Evolutionary conservation across 139 green algal species (phyloP).

Genomic region (Astrephomene gubernaculifera): DNA sequence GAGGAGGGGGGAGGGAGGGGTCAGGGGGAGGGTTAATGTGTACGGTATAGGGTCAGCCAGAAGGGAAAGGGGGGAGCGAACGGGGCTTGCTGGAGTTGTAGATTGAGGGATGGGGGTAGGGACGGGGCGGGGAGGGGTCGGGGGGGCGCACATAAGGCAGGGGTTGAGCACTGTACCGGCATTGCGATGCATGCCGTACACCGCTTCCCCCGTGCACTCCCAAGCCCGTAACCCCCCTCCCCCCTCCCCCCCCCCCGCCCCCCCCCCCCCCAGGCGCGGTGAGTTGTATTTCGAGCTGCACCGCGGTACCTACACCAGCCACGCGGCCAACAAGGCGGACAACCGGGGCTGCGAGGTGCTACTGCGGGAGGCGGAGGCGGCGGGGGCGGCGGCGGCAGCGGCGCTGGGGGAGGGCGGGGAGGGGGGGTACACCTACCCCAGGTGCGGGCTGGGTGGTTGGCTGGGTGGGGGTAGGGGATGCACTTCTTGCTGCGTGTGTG

Average conservation of each 20-base stretch:
- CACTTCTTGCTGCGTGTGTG: too few species aligned
- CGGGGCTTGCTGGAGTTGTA: too few species aligned
- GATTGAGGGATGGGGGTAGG: background rate
- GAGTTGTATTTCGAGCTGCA: slow-evolving; percentile 63
- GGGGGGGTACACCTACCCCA: slow-evolving; percentile 17
- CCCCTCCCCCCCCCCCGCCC: background rate
- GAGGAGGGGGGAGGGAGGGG: background rate
- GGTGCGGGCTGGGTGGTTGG: background rate
- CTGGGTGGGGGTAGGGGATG: too few species aligned
- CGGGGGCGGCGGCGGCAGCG: slow-evolving; percentile 18
- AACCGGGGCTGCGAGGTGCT: slow-evolving; percentile 48
- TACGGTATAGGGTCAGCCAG: too few species aligned
- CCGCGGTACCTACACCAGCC: slow-evolving; percentile 57
- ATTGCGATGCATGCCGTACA: too few species aligned
- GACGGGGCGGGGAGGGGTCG: too few species aligned
- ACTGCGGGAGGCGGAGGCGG: slow-evolving; percentile 47
- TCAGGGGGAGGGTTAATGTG: background rate
- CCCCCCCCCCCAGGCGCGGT: slow-evolving; percentile 26
- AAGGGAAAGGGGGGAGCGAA: too few species aligned
- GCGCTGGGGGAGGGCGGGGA: background rate
- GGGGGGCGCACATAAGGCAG: too few species aligned
- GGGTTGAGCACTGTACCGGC: too few species aligned
- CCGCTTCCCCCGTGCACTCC: too few species aligned
- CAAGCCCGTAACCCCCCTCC: too few species aligned
- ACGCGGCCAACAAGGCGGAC: slow-evolving; percentile 46